These are phyloP conservation scores for Calonectria hongkongensis DNA, from an alignment of 2,329 filamentous ascomycete genomes.

Conservation along the genomic window DNA sequence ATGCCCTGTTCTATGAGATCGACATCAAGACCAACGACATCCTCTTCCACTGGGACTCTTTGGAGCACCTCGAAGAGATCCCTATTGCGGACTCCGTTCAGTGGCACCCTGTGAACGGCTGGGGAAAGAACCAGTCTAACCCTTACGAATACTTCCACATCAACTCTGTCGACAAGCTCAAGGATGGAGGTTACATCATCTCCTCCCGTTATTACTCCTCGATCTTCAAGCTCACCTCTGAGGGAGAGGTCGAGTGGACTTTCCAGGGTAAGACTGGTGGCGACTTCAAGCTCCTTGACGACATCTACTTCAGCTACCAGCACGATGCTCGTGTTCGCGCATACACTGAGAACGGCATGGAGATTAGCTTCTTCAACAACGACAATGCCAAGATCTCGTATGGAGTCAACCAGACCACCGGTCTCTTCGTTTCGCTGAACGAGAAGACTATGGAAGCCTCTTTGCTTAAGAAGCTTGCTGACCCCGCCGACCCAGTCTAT, in stretches of 20 bases:
- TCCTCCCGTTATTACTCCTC: slow-evolving; percentile 14
- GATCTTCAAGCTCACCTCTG: slow-evolving; percentile 15
- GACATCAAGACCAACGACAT: slow-evolving; percentile 22
- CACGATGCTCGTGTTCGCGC: slow-evolving; percentile 11
- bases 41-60: slow-evolving; percentile 14
- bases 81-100: slow-evolving; percentile 17
- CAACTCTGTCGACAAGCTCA: slow-evolving; percentile 19
- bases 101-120: slow-evolving; percentile 8
- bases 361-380: slow-evolving; percentile 25
- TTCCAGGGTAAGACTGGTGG: slow-evolving; percentile 17
- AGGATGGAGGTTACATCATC: slow-evolving; percentile 12
- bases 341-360: slow-evolving; percentile 15
- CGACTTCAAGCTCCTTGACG: slow-evolving; percentile 21
- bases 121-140: slow-evolving; percentile 18
- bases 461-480: slow-evolving; percentile 14
- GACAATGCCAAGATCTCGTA: slow-evolving; percentile 23
- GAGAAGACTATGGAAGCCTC: slow-evolving; percentile 23
- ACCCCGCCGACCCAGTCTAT: slow-evolving; percentile 14
- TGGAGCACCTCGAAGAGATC: slow-evolving; percentile 12
- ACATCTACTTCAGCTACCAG: slow-evolving; percentile 19
- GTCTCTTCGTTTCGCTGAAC: background rate
- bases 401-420: slow-evolving; percentile 10
- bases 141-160: slow-evolving; percentile 26
- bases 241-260: slow-evolving; percentile 24
- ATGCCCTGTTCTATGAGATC: slow-evolving; percentile 15